phyloP scores from a whole-genome alignment of 805 yeast species.

The Candida koratica region DNA sequence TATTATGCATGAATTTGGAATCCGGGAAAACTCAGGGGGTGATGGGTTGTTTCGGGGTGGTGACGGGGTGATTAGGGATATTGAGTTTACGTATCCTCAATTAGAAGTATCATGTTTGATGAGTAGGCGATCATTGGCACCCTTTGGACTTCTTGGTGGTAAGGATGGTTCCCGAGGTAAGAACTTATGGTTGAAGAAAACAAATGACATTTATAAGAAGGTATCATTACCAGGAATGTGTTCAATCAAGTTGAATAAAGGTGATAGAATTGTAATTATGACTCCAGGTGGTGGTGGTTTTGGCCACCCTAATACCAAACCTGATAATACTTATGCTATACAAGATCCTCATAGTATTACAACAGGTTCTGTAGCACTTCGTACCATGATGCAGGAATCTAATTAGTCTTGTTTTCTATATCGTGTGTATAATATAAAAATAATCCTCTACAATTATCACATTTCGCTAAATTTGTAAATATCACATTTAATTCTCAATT shows the following conservation, averaged over 20 bases:
- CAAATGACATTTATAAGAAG: conserved; percentile 18
- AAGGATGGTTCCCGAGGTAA: conserved; percentile 66
- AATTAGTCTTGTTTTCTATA: no score
- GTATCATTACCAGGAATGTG: conserved; percentile 33
- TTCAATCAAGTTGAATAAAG: conserved; percentile 28
- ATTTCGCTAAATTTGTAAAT: no score
- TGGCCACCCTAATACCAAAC: conserved; percentile 20
- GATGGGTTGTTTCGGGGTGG: conserved; percentile 72
- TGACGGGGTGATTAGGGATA: conserved; percentile 79
- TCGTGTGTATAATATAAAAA: no score
- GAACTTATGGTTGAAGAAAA: conserved; percentile 31
- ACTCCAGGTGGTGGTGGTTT: conserved; percentile 48
- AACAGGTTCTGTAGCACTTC: conserved; percentile 37
- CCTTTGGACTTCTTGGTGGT: conserved; percentile 87
- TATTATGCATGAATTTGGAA: conserved; percentile 62
- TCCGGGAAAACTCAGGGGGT: conserved; percentile 79
- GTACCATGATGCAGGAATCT: conserved; percentile 32
- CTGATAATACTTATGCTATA: conserved; percentile 22
- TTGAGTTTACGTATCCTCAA: conserved; percentile 56
- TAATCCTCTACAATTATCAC: no score
- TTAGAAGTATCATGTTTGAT: conserved; percentile 72
- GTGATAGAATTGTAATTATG: conserved; percentile 38
- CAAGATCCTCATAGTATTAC: conserved; percentile 18
- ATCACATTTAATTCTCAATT: no score
- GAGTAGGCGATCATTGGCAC: conserved; percentile 81